A percentile compares a stretch with the other conserved stretches of the same genome.
Evolutionary conservation across 441 rosid species (phyloP).

Genomic region (Erodium moschatum): DNA sequence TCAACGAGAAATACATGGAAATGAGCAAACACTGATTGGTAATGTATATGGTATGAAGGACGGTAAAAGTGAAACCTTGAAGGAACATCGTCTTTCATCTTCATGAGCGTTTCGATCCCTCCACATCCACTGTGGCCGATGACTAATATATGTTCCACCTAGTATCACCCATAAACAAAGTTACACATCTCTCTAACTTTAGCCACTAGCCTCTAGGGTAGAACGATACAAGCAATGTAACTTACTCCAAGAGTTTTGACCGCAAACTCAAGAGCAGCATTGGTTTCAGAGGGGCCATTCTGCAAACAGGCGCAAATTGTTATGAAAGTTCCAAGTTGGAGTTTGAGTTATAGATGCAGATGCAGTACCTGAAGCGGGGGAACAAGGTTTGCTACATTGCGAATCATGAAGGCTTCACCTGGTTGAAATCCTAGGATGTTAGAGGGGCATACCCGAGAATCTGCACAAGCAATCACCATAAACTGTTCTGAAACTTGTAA

Average conservation of each 20-base stretch:
- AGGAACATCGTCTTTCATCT: constrained; percentile 32
- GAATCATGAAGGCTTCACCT: constrained; percentile 53
- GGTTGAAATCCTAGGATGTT: constrained; percentile 55
- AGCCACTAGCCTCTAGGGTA: neutral
- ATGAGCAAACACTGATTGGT: constrained; percentile 7
- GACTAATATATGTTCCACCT: constrained; percentile 56
- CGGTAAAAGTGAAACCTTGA: constrained; percentile 24
- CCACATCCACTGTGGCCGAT: constrained; percentile 61
- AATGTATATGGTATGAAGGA: neutral
- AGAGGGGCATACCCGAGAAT: constrained; percentile 61
- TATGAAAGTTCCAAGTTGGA: neutral
- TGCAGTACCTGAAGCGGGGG: constrained; percentile 40
- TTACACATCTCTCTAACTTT: neutral
- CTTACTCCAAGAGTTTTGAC: constrained; percentile 48
- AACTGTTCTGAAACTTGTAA: constrained; percentile 35
- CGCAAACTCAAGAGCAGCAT: constrained; percentile 62
- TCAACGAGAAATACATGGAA: constrained; percentile 9
- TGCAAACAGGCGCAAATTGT: constrained; percentile 16
- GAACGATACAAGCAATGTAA: neutral
- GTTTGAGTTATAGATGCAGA: neutral
- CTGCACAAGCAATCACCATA: constrained; percentile 62
- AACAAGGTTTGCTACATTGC: constrained; percentile 61
- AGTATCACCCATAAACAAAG: constrained; percentile 3
- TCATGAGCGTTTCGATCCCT: constrained; percentile 58
- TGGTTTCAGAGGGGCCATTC: constrained; percentile 62